Conservation (phyloP, 2,329 filamentous ascomycete species). For the Spiromastix sp. region DNA sequence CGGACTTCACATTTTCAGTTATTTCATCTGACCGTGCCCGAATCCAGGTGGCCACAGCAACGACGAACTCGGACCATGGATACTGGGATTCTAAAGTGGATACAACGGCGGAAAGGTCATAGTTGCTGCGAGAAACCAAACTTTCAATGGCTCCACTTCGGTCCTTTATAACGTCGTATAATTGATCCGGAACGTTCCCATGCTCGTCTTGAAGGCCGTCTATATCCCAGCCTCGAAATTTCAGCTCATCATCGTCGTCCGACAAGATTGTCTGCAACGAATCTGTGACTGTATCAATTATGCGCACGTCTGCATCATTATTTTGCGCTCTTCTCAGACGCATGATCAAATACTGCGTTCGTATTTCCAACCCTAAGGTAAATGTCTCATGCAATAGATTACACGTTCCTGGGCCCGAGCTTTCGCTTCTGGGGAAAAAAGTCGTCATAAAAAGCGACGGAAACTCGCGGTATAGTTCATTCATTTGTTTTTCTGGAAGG, state of each 20-base stretch:
- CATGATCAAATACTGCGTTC: constrained; percentile 10
- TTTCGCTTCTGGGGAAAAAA: background rate
- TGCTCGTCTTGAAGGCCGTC: constrained; percentile 7
- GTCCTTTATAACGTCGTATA: constrained; percentile 3
- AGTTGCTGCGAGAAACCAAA: background rate
- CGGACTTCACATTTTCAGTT: constrained; percentile 26
- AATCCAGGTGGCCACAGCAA: constrained; percentile 38
- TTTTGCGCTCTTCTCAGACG: constrained; percentile 1
- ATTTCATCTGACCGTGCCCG: constrained; percentile 37
- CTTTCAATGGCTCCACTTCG: constrained; percentile 5
- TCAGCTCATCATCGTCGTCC: background rate
- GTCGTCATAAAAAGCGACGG: constrained; percentile 4
- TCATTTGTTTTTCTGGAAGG: background rate
- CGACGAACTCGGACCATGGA: constrained; percentile 40
- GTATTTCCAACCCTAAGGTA: constrained; percentile 10
- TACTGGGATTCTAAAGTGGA: constrained; percentile 36
- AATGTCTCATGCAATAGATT: constrained; percentile 5
- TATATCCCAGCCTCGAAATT: constrained; percentile 9
- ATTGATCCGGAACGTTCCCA: constrained; percentile 5
- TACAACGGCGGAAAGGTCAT: constrained; percentile 25
- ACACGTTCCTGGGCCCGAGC: background rate
- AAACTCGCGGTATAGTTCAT: constrained; percentile 1
- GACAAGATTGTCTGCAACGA: too few species aligned
- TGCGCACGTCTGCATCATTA: constrained; percentile 2
- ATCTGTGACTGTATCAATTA: constrained; percentile 4